Conservation (phyloP, 2,329 filamentous ascomycete genomes). For the Talaromyces rugulosus region DNA sequence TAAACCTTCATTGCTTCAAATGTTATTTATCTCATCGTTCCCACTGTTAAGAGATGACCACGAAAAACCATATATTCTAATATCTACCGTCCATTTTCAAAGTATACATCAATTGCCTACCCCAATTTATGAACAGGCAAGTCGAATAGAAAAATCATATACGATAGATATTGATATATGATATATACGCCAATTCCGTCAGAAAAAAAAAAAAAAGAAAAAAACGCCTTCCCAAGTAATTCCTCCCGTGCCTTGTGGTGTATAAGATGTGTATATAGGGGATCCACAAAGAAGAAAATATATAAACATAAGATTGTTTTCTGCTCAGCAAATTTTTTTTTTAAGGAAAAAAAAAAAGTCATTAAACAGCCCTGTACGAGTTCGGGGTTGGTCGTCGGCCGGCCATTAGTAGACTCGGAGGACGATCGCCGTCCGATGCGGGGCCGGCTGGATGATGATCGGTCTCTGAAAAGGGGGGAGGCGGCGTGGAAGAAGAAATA, state of each 20-base stretch:
- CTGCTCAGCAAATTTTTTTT: neutral
- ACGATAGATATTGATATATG: neutral
- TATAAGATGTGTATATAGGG: neutral
- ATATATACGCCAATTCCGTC: neutral
- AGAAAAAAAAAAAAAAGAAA: neutral
- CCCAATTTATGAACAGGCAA: too few relatives aligned
- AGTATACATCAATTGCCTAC: too few relatives aligned
- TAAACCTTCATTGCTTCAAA: too few relatives aligned
- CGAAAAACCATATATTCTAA: too few relatives aligned
- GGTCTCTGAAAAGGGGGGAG: constrained; percentile 6
- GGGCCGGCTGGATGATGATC: neutral
- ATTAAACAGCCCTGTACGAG: constrained; percentile 31
- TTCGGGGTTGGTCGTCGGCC: constrained; percentile 34
- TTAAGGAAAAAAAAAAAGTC: neutral
- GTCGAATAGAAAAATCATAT: neutral
- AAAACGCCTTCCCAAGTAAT: neutral
- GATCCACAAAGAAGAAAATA: neutral
- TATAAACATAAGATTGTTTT: neutral
- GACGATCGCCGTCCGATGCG: constrained; percentile 23
- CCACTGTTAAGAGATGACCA: too few relatives aligned
- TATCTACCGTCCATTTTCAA: too few relatives aligned
- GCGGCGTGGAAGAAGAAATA: constrained; percentile 1
- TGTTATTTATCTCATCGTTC: too few relatives aligned
- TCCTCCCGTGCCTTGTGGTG: neutral
- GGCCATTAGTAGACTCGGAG: constrained; percentile 38